phyloP scores from a whole-genome alignment of 352 stramenopile species.

The Elongisporangium undulatum region DNA sequence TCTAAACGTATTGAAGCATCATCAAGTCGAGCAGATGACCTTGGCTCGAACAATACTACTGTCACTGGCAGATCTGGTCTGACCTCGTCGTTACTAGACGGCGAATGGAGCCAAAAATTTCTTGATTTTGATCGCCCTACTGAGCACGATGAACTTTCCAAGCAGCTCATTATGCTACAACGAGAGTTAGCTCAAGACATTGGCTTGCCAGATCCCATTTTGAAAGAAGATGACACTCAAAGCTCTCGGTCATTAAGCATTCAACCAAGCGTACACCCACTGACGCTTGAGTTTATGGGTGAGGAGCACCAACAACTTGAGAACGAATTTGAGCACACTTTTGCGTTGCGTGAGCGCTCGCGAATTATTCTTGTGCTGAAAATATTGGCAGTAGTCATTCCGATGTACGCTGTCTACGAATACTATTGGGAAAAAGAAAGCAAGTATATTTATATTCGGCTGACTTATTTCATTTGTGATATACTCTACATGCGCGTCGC shows the following conservation, averaged over 20 bases:
- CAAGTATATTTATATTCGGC: slow-evolving; percentile 60
- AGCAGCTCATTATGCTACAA: slow-evolving; percentile 64
- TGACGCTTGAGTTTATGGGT: slow-evolving; percentile 84
- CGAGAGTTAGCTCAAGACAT: slow-evolving; percentile 72
- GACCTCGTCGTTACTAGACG: slow-evolving; percentile 47
- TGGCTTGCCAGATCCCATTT: slow-evolving; percentile 53
- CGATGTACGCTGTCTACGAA: slow-evolving; percentile 70
- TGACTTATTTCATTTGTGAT: slow-evolving; percentile 65
- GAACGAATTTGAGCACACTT: slow-evolving; percentile 67
- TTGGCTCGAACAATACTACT: slow-evolving; percentile 9
- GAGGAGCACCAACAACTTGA: slow-evolving; percentile 78
- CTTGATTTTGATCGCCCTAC: slow-evolving; percentile 72
- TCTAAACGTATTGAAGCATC: slow-evolving; percentile 7
- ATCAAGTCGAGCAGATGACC: slow-evolving; percentile 30
- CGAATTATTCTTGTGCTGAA: slow-evolving; percentile 72
- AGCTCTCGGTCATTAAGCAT: slow-evolving; percentile 56
- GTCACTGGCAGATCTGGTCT: slow-evolving; percentile 30
- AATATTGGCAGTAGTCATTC: slow-evolving; percentile 65
- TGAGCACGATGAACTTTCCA: slow-evolving; percentile 76
- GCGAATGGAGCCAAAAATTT: slow-evolving; percentile 80
- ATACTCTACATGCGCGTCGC: slow-evolving; percentile 68
- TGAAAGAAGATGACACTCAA: slow-evolving; percentile 63
- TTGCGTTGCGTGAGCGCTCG: slow-evolving; percentile 58
- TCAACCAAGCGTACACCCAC: slow-evolving; percentile 63
- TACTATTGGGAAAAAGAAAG: slow-evolving; percentile 54